Percentiles rank a stretch among this genome's conserved stretches.
These are phyloP conservation scores for Ganoderma lucidum DNA, from an alignment of 1,284 basidiomycete genomes.

Conservation along the genomic window DNA sequence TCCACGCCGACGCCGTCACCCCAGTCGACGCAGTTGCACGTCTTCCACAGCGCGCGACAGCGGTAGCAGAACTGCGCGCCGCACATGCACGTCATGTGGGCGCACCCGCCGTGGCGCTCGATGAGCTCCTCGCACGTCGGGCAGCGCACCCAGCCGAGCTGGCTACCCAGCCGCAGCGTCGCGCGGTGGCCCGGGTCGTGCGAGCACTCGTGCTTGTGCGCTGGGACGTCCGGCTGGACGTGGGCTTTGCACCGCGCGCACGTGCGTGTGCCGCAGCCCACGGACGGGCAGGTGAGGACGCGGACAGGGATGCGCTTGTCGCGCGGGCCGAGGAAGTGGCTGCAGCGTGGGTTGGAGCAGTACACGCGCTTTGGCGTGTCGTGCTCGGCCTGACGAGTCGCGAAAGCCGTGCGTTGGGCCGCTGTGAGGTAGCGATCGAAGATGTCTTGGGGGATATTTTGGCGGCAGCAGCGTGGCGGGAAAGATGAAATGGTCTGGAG, in stretches of 20 bases:
- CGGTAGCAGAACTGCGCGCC: constrained; percentile 55
- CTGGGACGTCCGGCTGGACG: constrained; percentile 28
- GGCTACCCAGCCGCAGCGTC: constrained; percentile 44
- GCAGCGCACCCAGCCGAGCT: constrained; percentile 51
- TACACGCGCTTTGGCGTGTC: constrained; percentile 50
- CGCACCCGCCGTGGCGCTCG: constrained; percentile 52
- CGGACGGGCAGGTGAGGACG: constrained; percentile 33
- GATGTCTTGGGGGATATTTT: constrained; percentile 40
- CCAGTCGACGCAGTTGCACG: constrained; percentile 51
- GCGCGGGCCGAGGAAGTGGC: constrained; percentile 48
- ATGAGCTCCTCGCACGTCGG: constrained; percentile 52
- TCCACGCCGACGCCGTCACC: constrained; percentile 45
- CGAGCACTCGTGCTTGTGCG: constrained; percentile 36
- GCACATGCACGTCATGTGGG: constrained; percentile 57
- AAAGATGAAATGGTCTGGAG: constrained; percentile 52
- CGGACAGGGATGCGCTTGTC: constrained; percentile 32
- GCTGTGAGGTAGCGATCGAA: constrained; percentile 42
- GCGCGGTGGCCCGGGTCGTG: constrained; percentile 40
- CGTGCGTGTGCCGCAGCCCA: constrained; percentile 41
- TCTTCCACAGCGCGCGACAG: constrained; percentile 50
- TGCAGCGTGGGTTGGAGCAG: constrained; percentile 50
- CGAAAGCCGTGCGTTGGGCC: constrained; percentile 38
- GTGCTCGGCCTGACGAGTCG: constrained; percentile 46
- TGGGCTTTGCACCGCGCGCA: constrained; percentile 47
- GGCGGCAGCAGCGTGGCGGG: constrained; percentile 54